Base-by-base conservation (phyloP, 2,329 filamentous ascomycete species). In the Botrytis paeoniae region DNA sequence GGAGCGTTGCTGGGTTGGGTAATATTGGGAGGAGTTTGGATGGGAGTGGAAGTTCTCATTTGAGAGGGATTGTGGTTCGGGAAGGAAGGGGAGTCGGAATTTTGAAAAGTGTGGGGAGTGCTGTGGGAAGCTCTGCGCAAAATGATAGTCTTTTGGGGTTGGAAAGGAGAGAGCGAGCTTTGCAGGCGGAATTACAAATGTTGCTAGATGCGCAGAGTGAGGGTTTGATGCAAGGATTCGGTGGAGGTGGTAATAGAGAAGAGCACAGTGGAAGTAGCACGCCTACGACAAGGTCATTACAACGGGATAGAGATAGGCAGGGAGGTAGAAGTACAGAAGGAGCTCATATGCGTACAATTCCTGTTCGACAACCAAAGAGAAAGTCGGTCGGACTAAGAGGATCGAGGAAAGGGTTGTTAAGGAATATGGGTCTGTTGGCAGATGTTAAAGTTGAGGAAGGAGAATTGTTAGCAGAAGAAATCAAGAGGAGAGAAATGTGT, bases 401-500 rank as follows among this genome's bases (percentile, higher is more conserved):
- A 29, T 91, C 91, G 1, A 86, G 93, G n/a, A 85, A 86, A 41
- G 91, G 89, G 0, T 86, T 95, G 12, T 85, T 88, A 25, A 86
- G 85, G 68, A 86, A 88, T 66, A 92, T 95, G 80, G 83, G 85
- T 4, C 88, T 89, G 70, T 83, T 95, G 8, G 88, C 88, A 0
- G 85, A 86, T 14, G 82, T 95, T 39, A 93, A 93, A 79, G 84
- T 84, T 5, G 91, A 94, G 73, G 91, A 94, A 81, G 84, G 89
- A n/a, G 84, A 85, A 0, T 84, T 89, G 37, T 82, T 94, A 1
- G 85, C 87, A 4, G 82, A 84, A 1, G 88, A 91, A 3, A 80
- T 92, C 51, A 82, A 83, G 5, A 84, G 87, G 71, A 85, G 91
- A 22, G 86, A 88, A 73, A 82, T 84, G 5, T 89, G 89, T 0